phyloP scores from a whole-genome alignment of 2,329 filamentous ascomycete species.

The Sporothrix humicola region DNA sequence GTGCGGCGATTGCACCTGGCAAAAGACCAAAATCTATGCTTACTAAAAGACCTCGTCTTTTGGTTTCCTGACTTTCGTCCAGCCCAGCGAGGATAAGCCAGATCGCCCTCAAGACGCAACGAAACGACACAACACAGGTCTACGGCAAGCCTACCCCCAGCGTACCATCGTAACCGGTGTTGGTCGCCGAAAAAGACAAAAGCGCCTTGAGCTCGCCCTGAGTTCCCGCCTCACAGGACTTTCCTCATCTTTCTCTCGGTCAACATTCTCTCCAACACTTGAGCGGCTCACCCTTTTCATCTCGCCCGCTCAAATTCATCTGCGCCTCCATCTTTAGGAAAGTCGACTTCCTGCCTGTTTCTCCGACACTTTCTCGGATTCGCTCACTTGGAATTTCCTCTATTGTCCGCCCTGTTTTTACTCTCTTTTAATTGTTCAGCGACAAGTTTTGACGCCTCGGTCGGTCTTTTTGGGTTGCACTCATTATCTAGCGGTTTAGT shows the following conservation, averaged over 20 bases:
- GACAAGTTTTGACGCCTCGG: background rate
- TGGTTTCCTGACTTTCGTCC: background rate
- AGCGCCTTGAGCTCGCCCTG: background rate
- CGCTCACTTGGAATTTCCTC: background rate
- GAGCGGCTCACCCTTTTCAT: background rate
- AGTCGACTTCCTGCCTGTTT: background rate
- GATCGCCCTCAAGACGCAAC: background rate
- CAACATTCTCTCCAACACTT: background rate
- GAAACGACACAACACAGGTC: background rate
- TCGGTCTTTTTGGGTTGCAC: background rate
- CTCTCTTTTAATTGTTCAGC: background rate
- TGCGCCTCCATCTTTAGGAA: background rate
- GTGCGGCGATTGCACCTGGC: background rate
- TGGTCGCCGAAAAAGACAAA: background rate
- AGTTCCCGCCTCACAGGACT: background rate
- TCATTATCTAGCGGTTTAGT: background rate
- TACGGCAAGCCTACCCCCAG: background rate
- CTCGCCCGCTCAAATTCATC: conserved; percentile 11
- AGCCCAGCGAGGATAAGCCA: background rate
- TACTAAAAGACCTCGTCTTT: background rate
- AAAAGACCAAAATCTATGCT: background rate
- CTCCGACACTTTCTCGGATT: background rate
- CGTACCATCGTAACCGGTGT: background rate
- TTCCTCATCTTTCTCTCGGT: background rate
- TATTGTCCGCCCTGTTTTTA: background rate